Evolutionary conservation across 768 basidiomycete species (phyloP).

Genomic region (Agaricus sinodeliciosus): DNA sequence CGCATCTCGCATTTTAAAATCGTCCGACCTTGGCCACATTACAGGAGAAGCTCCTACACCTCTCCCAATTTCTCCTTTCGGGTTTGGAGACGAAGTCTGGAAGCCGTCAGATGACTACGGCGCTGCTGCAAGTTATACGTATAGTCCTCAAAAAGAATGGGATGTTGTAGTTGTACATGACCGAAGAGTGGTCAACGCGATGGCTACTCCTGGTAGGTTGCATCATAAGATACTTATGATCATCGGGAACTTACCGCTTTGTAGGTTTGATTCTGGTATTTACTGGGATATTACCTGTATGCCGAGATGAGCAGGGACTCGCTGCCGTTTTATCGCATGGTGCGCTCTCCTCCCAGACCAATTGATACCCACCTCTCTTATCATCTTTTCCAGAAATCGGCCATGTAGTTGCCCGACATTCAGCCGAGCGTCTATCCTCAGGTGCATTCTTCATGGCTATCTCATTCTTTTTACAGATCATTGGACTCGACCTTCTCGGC

Average conservation of each 20-base stretch:
- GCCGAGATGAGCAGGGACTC: constrained; percentile 71
- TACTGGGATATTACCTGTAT: constrained; percentile 81
- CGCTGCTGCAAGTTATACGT: constrained; percentile 14
- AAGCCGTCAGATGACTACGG: constrained; percentile 25
- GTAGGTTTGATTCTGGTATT: constrained; percentile 78
- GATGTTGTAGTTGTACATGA: constrained; percentile 78
- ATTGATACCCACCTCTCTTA: constrained; percentile 12
- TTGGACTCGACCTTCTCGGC: constrained; percentile 49
- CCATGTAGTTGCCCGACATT: constrained; percentile 29
- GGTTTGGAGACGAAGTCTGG: constrained; percentile 25
- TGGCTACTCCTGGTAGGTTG: constrained; percentile 59
- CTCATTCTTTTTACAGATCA: constrained; percentile 32
- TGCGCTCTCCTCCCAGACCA: constrained; percentile 16
- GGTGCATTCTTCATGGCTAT: constrained; percentile 33
- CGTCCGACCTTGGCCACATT: constrained; percentile 67
- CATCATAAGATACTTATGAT: not conserved
- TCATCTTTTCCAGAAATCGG: constrained; percentile 1
- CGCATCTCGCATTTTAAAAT: constrained; percentile 58
- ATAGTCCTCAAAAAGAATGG: constrained; percentile 43
- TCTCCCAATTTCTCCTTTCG: constrained; percentile 16
- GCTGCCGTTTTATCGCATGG: constrained; percentile 85
- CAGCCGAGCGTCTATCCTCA: constrained; percentile 52
- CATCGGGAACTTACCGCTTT: not conserved
- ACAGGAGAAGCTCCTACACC: constrained; percentile 22
- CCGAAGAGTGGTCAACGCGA: constrained; percentile 64